Evolutionary conservation across 116 monocot species (phyloP).

Genomic region (Papilionanthe hybrid): DNA sequence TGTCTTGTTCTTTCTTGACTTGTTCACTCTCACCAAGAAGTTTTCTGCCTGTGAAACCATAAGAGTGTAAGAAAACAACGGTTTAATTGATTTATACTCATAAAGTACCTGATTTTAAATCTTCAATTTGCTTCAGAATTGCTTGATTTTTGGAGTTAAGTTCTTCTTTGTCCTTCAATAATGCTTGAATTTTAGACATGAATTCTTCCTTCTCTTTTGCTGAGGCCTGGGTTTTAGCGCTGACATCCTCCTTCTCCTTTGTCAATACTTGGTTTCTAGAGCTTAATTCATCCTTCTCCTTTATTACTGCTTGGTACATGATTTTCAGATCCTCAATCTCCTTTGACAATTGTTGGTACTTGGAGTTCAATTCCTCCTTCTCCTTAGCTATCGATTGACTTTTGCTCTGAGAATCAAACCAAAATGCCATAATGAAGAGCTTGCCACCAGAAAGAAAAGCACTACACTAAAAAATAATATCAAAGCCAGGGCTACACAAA

Average conservation of each 20-base stretch:
- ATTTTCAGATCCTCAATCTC: not conserved
- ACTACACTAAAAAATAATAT: not conserved
- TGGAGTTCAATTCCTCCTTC: conserved; percentile 59
- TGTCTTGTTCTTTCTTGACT: conserved; percentile 60
- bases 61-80: not conserved
- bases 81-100: not conserved
- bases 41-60: conserved; percentile 45
- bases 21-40: conserved; percentile 43
- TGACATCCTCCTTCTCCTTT: not conserved
- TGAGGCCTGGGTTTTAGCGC: conserved; percentile 20
- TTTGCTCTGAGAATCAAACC: conserved; percentile 43
- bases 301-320: conserved; percentile 17
- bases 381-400: conserved; percentile 32
- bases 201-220: conserved; percentile 72
- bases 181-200: conserved; percentile 24
- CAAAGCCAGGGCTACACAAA: not conserved
- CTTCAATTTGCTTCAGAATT: conserved; percentile 75
- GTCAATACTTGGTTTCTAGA: conserved; percentile 53
- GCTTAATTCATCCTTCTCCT: conserved; percentile 71
- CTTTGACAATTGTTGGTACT: conserved; percentile 48
- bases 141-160: conserved; percentile 54
- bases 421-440: not conserved
- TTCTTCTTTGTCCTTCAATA: conserved; percentile 69
- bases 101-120: conserved; percentile 58
- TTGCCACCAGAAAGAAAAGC: not conserved